Conservation (phyloP, 2,329 filamentous ascomycete genomes). For the Ilyonectria sp. region DNA sequence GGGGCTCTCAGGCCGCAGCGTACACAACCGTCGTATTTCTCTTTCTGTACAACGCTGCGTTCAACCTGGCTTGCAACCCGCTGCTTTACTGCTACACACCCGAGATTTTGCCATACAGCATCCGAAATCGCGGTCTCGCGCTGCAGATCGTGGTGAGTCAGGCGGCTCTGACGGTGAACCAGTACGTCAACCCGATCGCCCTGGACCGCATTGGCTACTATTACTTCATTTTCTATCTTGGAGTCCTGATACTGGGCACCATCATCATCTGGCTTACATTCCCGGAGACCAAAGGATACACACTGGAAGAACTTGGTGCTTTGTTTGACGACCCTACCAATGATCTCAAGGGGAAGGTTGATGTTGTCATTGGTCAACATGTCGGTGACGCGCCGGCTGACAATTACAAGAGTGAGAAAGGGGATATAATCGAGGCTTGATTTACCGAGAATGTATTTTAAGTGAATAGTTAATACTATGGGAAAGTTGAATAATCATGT, state of each 20-base stretch:
- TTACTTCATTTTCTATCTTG: slow-evolving; percentile 10
- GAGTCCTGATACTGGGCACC: neutral
- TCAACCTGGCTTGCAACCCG: slow-evolving; percentile 9
- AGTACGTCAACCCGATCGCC: slow-evolving; percentile 21
- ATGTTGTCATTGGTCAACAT: too few species aligned
- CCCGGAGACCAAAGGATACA: slow-evolving; percentile 16
- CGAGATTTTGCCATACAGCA: slow-evolving; percentile 11
- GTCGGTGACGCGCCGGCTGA: too few species aligned
- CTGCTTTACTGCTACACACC: slow-evolving; percentile 12
- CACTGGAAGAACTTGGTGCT: slow-evolving; percentile 11
- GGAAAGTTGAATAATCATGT: too few species aligned
- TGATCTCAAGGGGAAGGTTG: too few species aligned
- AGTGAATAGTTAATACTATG: too few species aligned
- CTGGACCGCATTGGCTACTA: slow-evolving; percentile 13
- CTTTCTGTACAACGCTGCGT: slow-evolving; percentile 11
- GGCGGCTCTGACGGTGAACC: slow-evolving; percentile 8
- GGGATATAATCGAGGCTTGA: too few species aligned
- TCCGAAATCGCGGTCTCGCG: slow-evolving; percentile 4
- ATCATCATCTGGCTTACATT: slow-evolving; percentile 1
- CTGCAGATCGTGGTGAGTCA: neutral
- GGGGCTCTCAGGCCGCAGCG: neutral
- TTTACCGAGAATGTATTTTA: too few species aligned
- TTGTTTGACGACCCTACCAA: neutral
- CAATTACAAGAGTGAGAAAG: too few species aligned
- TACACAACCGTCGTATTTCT: slow-evolving; percentile 12